A percentile compares a stretch with the other conserved stretches of the same genome.
Evolutionary conservation across 768 basidiomycete genomes (phyloP).

Genomic region (Calvatia gigantea): DNA sequence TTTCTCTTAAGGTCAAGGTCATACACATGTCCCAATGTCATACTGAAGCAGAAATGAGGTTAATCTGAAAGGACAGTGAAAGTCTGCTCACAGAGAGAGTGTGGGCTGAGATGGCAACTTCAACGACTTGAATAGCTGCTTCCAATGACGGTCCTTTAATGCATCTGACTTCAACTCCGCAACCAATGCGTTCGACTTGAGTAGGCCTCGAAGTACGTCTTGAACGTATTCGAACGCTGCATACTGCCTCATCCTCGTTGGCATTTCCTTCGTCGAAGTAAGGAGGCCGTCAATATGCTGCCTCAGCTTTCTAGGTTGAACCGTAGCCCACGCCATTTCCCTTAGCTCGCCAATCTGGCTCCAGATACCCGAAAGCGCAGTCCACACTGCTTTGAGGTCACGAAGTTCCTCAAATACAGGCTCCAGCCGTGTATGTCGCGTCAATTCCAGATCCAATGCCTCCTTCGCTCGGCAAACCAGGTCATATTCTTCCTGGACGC

Average conservation of each 20-base stretch:
- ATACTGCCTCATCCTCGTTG: conserved; percentile 97
- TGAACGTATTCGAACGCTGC: conserved; percentile 98
- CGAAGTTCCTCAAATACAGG: conserved; percentile 94
- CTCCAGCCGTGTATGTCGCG: conserved; percentile 84
- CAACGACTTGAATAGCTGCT: conserved; percentile 90
- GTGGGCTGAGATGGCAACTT: conserved; percentile 72
- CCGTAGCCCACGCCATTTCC: conserved; percentile 86
- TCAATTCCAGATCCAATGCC: conserved; percentile 90
- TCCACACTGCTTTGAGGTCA: conserved; percentile 98
- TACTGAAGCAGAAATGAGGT: conserved; percentile 39
- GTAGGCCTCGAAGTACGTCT: conserved; percentile 76
- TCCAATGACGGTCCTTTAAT: conserved; percentile 97
- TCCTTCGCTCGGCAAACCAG: conserved; percentile 96
- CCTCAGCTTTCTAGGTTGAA: conserved; percentile 92
- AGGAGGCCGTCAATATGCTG: conserved; percentile 91
- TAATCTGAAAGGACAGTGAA: not conserved
- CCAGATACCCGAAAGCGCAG: conserved; percentile 96
- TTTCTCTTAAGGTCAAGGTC: conserved; percentile 95
- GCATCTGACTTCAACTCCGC: conserved; percentile 96
- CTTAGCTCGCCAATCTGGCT: conserved; percentile 85
- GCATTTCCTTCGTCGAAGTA: conserved; percentile 97
- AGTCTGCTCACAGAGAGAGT: conserved; percentile 57
- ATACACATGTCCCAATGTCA: conserved; percentile 96
- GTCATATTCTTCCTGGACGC: conserved; percentile 93
- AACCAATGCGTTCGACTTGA: conserved; percentile 89